Evolutionary conservation across 169 alveolate species (phyloP), one percentile per base, ranked within the genome.

Genomic region (Eimeria necatrix): DNA sequence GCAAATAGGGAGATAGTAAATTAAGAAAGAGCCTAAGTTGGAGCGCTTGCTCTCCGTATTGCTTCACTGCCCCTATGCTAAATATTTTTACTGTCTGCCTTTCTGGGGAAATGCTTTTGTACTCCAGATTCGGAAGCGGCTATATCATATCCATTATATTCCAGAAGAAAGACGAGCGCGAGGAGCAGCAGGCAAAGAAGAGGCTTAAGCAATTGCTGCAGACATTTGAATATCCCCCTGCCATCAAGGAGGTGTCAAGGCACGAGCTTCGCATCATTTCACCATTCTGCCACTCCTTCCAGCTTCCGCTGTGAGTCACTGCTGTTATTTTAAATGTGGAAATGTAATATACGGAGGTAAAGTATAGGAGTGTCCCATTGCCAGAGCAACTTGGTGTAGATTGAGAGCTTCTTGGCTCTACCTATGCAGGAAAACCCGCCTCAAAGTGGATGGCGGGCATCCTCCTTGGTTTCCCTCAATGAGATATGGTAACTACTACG

Each of bases 121-220:
- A 16, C 71, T 95, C 97, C 80, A 84, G 92, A 78, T 84, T 84
- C 20, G 92, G 92, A 32, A 84, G 92, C 53, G 92, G 92, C 41
- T 84, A 84, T 16, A 84, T 84, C 16, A 56, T 84, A 26, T 84
- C 92, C 41, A 59, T 84, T 24, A 60, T 84, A 24, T 32, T 41
- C 60, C 56, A 0, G 20, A 53, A 56, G 61, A 74, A 84, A 24
- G 80, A 46, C 2, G 61, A 84, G 46, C 92, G 80, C 26, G 92
- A 84, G 78, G 92, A 59, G 51, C 80, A 84, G 78, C 78, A 60
- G 59, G 92, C 92, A 84, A 59, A 84, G 6, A 56, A 41, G 60
- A 84, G 59, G 49, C 76, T 84, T 24, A 52, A 78, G 61, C 80
- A 32, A 53, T 7, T 84, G 76, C 92, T 84, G 41, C 92, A 60